Conservation (phyloP, 2,329 filamentous ascomycete genomes). For the Aspergillus pseudoterreus region DNA sequence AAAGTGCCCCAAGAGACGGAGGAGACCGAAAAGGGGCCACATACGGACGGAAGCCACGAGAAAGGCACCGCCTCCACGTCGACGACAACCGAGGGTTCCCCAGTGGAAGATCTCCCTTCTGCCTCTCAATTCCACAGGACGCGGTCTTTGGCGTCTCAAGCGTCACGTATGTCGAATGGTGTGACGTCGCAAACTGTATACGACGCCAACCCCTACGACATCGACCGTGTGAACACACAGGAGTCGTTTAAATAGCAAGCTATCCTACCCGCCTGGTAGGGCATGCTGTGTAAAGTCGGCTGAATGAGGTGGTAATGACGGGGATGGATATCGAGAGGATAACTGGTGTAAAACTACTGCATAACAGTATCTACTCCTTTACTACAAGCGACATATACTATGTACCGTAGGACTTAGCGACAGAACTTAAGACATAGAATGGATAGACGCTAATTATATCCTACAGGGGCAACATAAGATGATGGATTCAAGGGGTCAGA, state of each 20-base stretch:
- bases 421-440: neutral
- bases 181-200: constrained; percentile 6
- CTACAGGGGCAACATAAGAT: too few relatives aligned
- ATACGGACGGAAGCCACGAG: neutral
- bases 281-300: neutral
- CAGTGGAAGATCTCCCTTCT: constrained; percentile 3
- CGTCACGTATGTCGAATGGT: neutral
- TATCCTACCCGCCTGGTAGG: neutral
- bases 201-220: constrained; percentile 11
- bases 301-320: neutral
- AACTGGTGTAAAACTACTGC: neutral
- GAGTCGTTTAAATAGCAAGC: constrained; percentile 9
- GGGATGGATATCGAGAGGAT: neutral
- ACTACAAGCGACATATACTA: too few relatives aligned
- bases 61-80: neutral
- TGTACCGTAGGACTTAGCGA: too few relatives aligned
- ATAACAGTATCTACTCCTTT: neutral
- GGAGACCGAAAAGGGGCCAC: neutral
- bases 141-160: constrained; percentile 4
- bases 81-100: neutral
- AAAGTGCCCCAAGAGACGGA: neutral
- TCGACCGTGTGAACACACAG: constrained; percentile 12
- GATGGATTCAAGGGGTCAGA: neutral
- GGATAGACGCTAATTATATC: neutral
- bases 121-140: constrained; percentile 1